Evolutionary conservation across 106 monocot species (phyloP).

Genomic region (Phalaenopsis aphrodite): DNA sequence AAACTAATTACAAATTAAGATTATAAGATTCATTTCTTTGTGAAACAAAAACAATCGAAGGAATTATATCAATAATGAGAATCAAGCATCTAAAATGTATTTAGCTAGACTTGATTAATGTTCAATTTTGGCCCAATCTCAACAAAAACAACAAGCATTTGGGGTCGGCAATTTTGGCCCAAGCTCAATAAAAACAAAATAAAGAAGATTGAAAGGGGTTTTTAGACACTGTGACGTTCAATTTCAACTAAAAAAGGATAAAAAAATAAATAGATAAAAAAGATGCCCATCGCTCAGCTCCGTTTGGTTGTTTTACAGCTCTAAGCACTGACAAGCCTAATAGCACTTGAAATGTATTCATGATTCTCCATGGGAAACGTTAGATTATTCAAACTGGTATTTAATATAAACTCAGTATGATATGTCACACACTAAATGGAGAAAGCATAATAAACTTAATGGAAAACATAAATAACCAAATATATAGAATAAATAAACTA

Average conservation of each 20-base stretch:
- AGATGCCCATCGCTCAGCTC: not conserved
- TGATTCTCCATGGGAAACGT: too few relatives aligned
- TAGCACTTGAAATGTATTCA: too few relatives aligned
- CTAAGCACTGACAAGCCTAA: too few relatives aligned
- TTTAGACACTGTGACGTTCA: not conserved
- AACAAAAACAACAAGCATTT: not conserved
- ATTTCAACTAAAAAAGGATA: not conserved
- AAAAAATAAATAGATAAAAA: not conserved
- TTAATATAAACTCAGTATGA: not conserved
- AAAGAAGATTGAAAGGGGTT: not conserved
- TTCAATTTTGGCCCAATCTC: not conserved
- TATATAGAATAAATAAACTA: too few relatives aligned
- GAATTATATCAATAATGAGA: not conserved
- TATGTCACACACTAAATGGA: not conserved
- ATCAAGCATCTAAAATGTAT: not conserved
- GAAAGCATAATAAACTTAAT: too few relatives aligned
- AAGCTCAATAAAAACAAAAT: not conserved
- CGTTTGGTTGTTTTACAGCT: not conserved
- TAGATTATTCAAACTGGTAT: not conserved
- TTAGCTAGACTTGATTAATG: not conserved
- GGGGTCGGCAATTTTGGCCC: not conserved
- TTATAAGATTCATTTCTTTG: not conserved
- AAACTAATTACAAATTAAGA: not conserved
- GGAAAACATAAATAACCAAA: too few relatives aligned
- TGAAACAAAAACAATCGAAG: not conserved